These are phyloP conservation scores for Lodderomyces margitis DNA, from an alignment of 1,139 yeast genomes.

Conservation along the genomic window DNA sequence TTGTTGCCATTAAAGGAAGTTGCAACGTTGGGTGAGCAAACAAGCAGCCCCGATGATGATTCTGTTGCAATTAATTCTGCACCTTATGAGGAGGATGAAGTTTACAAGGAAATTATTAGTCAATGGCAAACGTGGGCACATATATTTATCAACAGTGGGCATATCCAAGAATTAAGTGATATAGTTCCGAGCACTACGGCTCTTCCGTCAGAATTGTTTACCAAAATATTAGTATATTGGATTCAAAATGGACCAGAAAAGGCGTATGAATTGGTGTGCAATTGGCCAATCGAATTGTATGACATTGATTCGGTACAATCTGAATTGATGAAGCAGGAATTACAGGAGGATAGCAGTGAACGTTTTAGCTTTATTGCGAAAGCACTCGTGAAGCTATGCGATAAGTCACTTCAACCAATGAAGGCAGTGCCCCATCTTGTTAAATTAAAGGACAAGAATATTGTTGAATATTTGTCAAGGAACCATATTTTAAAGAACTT, in stretches of 20 bases:
- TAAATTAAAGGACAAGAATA: conserved; percentile 50
- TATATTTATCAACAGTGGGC: conserved; percentile 50
- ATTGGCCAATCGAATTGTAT: conserved; percentile 63
- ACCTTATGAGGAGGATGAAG: conserved; percentile 27
- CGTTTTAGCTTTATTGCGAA: conserved; percentile 33
- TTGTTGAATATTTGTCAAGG: conserved; percentile 55
- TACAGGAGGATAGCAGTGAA: conserved; percentile 11
- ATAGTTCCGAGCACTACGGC: conserved; percentile 51
- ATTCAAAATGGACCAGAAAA: conserved; percentile 31
- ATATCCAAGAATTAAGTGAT: conserved; percentile 48
- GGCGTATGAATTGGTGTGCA: conserved; percentile 41
- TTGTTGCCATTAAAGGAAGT: conserved; percentile 25
- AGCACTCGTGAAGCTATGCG: conserved; percentile 55
- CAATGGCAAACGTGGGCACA: conserved; percentile 72
- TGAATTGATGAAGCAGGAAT: conserved; percentile 42
- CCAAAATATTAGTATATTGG: conserved; percentile 51
- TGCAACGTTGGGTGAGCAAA: conserved; percentile 31
- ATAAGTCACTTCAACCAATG: conserved; percentile 55
- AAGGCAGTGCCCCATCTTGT: conserved; percentile 66
- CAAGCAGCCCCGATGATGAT: conserved; percentile 9
- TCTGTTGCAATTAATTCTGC: conserved; percentile 16
- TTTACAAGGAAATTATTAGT: conserved; percentile 27
- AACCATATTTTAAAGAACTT: conserved; percentile 61
- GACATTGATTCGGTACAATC: conserved; percentile 46
- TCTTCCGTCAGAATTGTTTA: conserved; percentile 45